These are phyloP conservation scores for Aspergillus campestris DNA, from an alignment of 495 filamentous ascomycete genomes.

Conservation along the genomic window DNA sequence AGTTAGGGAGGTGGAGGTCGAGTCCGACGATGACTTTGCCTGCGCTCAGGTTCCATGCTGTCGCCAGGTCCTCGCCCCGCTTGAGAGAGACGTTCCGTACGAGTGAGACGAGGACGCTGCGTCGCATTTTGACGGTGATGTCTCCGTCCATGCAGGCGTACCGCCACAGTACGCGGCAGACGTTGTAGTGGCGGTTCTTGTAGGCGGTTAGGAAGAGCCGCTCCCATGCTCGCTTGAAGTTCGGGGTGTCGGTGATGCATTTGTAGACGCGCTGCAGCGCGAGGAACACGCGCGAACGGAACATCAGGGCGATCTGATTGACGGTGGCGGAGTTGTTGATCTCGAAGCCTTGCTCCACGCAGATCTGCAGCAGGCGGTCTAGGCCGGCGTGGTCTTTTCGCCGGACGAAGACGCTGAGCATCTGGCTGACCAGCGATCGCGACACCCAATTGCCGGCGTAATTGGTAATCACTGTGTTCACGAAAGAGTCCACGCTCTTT, in stretches of 20 bases:
- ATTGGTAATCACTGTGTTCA: slow-evolving; percentile 22
- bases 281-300: slow-evolving; percentile 12
- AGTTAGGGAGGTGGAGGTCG: slow-evolving; percentile 12
- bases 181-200: slow-evolving; percentile 28
- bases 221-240: slow-evolving; percentile 14
- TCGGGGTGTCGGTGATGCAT: slow-evolving; percentile 8
- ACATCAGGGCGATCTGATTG: slow-evolving; percentile 14
- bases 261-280: slow-evolving; percentile 16
- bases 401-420: slow-evolving; percentile 23
- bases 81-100: slow-evolving; percentile 11
- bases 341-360: slow-evolving; percentile 13
- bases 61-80: slow-evolving; percentile 5
- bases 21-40: slow-evolving; percentile 36
- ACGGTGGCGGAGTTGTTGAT: slow-evolving; percentile 13
- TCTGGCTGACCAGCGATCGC: slow-evolving; percentile 23
- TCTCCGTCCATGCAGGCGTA: slow-evolving; percentile 36
- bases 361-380: slow-evolving; percentile 22
- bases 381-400: slow-evolving; percentile 16
- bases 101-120: slow-evolving; percentile 21
- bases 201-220: slow-evolving; percentile 35
- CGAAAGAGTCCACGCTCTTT: slow-evolving; percentile 24
- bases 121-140: slow-evolving; percentile 27
- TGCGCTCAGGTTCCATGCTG: slow-evolving; percentile 18
- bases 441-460: slow-evolving; percentile 28
- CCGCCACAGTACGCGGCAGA: slow-evolving; percentile 40